A percentile compares a stretch with the other conserved stretches of the same genome.
These are phyloP conservation scores for Solanum sitiens DNA, from an alignment of 257 asterid genomes.

Conservation along the genomic window DNA sequence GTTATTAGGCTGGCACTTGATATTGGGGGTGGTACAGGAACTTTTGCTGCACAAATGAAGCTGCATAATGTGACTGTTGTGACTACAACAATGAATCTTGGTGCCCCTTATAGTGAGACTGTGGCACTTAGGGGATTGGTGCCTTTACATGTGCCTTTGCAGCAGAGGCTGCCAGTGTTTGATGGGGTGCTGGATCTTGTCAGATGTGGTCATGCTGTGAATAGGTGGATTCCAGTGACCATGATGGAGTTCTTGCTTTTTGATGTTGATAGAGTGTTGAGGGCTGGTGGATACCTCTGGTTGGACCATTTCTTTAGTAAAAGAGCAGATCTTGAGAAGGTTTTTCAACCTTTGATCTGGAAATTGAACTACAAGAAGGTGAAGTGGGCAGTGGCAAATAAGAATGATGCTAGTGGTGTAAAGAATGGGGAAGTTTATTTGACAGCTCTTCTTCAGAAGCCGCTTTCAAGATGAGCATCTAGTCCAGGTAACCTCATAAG, in stretches of 20 bases:
- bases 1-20: slow-evolving; percentile 64
- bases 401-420: slow-evolving; percentile 62
- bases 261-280: slow-evolving; percentile 83
- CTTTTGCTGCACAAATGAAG: slow-evolving; percentile 95
- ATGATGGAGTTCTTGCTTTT: slow-evolving; percentile 77
- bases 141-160: slow-evolving; percentile 79
- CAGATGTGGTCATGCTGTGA: slow-evolving; percentile 83
- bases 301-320: slow-evolving; percentile 83
- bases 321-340: slow-evolving; percentile 66
- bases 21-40: slow-evolving; percentile 88
- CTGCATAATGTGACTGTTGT: slow-evolving; percentile 63
- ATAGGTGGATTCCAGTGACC: slow-evolving; percentile 78
- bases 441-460: slow-evolving; percentile 94
- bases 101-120: slow-evolving; percentile 78
- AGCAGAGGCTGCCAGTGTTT: slow-evolving; percentile 90
- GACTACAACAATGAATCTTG: slow-evolving; percentile 84
- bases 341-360: slow-evolving; percentile 67
- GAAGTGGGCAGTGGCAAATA: slow-evolving; percentile 83
- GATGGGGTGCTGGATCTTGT: slow-evolving; percentile 90
- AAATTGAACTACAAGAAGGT: slow-evolving; percentile 87
- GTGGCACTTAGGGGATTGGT: slow-evolving; percentile 83
- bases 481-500: slow-evolving; percentile 24
- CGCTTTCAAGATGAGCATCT: slow-evolving; percentile 40
- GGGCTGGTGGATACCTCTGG: slow-evolving; percentile 85
- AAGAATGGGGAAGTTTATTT: slow-evolving; percentile 84